These are phyloP conservation scores for Quercus phellos DNA, from an alignment of 331 rosid genomes.

Conservation along the genomic window DNA sequence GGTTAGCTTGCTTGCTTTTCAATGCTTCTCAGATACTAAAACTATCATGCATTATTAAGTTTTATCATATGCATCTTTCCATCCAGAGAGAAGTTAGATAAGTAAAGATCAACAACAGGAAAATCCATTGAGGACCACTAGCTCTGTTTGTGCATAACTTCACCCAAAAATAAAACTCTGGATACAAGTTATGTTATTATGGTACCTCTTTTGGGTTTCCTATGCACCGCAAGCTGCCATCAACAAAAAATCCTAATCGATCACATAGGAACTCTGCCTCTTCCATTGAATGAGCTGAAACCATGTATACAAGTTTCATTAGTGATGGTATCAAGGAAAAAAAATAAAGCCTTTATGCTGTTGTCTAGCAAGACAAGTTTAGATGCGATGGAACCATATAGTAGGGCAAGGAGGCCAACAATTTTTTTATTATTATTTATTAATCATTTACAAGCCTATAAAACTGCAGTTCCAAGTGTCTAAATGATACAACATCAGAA, in stretches of 20 bases:
- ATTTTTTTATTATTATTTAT: no score
- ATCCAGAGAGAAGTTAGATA: neutral
- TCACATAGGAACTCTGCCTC: constrained; percentile 93
- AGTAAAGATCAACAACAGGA: no score
- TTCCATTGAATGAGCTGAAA: constrained; percentile 97
- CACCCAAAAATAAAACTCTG: neutral
- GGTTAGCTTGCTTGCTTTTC: neutral
- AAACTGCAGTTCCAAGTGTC: no score
- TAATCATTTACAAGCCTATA: no score
- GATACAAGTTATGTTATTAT: neutral
- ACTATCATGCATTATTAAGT: neutral
- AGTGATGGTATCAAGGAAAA: neutral
- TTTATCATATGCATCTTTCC: neutral
- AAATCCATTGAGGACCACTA: no score
- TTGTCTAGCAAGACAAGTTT: neutral
- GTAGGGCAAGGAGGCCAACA: no score
- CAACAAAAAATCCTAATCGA: constrained; percentile 79
- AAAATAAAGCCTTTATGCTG: neutral
- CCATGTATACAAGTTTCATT: constrained; percentile 7
- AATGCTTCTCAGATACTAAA: no score
- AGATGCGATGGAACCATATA: neutral
- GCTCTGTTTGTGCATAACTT: neutral
- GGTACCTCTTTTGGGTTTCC: constrained; percentile 90
- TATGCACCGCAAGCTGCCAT: constrained; percentile 84
- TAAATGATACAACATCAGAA: no score